Evolutionary conservation across 2,329 filamentous ascomycete genomes (phyloP).

Genomic region (Tolypocladium paradoxum): DNA sequence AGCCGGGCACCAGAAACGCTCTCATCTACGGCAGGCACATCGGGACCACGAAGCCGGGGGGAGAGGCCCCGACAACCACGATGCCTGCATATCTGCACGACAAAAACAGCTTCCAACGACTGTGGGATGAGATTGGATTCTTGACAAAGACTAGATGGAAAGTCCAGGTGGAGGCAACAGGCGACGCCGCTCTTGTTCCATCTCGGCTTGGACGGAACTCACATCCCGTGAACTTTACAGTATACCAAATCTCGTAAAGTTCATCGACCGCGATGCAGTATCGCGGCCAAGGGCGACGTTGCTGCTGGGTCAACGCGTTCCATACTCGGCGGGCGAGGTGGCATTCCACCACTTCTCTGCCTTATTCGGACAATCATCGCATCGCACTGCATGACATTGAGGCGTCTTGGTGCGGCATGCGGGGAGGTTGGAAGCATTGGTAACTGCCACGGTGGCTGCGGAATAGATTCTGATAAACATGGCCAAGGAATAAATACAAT

Average conservation of each 20-base stretch:
- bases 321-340: background rate
- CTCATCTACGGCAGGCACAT: constrained; percentile 43
- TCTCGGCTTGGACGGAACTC: constrained; percentile 14
- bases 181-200: constrained; percentile 12
- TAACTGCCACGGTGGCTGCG: too few species aligned
- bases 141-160: constrained; percentile 39
- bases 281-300: background rate
- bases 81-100: constrained; percentile 35
- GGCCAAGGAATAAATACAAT: too few species aligned
- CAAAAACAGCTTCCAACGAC: constrained; percentile 34
- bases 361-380: background rate
- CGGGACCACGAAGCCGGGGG: constrained; percentile 22
- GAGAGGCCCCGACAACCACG: constrained; percentile 9
- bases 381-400: background rate
- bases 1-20: constrained; percentile 29
- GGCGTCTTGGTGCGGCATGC: too few species aligned
- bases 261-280: background rate
- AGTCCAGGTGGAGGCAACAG: constrained; percentile 27
- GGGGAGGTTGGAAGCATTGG: too few species aligned
- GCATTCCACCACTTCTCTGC: background rate
- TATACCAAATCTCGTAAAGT: constrained; percentile 20
- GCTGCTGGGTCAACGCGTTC: background rate
- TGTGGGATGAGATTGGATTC: constrained; percentile 43
- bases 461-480: too few species aligned
- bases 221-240: constrained; percentile 21